These are phyloP conservation scores for Centella asiatica DNA, from an alignment of 129 eudicot genomes.

Conservation along the genomic window DNA sequence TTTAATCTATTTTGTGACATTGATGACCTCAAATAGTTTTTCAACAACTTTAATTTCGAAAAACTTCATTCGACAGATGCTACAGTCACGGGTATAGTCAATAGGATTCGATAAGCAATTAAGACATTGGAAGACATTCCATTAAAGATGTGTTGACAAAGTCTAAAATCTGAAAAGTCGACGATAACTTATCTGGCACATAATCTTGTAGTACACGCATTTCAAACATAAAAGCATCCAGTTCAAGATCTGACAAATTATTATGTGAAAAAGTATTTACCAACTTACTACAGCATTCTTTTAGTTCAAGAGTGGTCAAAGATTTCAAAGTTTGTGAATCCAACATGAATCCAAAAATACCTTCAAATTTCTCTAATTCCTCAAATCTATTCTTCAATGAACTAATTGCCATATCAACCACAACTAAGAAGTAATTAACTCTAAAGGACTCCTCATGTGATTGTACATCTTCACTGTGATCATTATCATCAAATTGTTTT, in stretches of 20 bases:
- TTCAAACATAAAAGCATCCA: neutral
- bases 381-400: neutral
- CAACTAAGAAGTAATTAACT: neutral
- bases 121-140: neutral
- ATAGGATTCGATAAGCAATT: neutral
- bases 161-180: neutral
- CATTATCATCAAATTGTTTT: conserved; percentile 11
- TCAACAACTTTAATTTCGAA: neutral
- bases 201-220: neutral
- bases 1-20: too few relatives aligned
- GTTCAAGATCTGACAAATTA: neutral
- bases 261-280: neutral
- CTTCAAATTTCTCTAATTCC: neutral
- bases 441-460: neutral
- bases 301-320: too few relatives aligned
- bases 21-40: neutral
- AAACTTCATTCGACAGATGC: neutral
- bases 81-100: neutral
- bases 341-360: neutral
- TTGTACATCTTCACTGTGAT: neutral
- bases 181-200: neutral
- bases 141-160: neutral
- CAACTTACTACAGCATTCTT: neutral
- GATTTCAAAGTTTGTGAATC: too few relatives aligned
- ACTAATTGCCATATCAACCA: neutral